Evolutionary conservation across 2,329 filamentous ascomycete genomes (phyloP).

Genomic region (Ceratocystis alfenasii): DNA sequence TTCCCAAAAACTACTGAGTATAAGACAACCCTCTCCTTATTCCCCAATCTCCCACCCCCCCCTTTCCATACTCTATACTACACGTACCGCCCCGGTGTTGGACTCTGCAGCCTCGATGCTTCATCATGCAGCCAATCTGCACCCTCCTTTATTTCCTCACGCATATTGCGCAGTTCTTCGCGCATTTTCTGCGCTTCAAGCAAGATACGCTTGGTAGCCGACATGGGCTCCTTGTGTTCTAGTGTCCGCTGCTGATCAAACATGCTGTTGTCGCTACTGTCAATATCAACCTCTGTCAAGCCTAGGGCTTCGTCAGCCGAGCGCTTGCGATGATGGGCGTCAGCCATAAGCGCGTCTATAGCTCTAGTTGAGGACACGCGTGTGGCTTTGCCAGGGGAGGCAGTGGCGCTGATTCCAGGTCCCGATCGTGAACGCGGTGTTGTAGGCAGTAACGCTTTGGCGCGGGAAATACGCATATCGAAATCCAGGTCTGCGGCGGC

Average conservation of each 20-base stretch:
- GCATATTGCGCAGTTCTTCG: constrained; percentile 33
- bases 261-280: neutral
- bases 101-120: constrained; percentile 34
- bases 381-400: neutral
- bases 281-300: neutral
- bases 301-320: constrained; percentile 26
- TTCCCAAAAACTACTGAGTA: neutral
- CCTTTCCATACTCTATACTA: neutral
- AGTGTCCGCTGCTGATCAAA: constrained; percentile 13
- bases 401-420: neutral
- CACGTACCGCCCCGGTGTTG: constrained; percentile 23
- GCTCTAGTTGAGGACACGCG: constrained; percentile 17
- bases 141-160: constrained; percentile 37
- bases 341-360: constrained; percentile 23
- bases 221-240: constrained; percentile 23
- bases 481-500: constrained; percentile 22
- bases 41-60: neutral
- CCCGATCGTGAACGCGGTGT: constrained; percentile 12
- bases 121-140: constrained; percentile 38
- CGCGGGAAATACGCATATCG: constrained; percentile 19
- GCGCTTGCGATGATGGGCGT: constrained; percentile 30
- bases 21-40: neutral
- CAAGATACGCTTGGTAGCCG: constrained; percentile 31
- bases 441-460: constrained; percentile 12
- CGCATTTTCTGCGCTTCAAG: constrained; percentile 33